Evolutionary conservation across 306 rosid genomes (phyloP), one percentile per base, ranked within the genome.

Genomic region (Fragaria iinumae): DNA sequence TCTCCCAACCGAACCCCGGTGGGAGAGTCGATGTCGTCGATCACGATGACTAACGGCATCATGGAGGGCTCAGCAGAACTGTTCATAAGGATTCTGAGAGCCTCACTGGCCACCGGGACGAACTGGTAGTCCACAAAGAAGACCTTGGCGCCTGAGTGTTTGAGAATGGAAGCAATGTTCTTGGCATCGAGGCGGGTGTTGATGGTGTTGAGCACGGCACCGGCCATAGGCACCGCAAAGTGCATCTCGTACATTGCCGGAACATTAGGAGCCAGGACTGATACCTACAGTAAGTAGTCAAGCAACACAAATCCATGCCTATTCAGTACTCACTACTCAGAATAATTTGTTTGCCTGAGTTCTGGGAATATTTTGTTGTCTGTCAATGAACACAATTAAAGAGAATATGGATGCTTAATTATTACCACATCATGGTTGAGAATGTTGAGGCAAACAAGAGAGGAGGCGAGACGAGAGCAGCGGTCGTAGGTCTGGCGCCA

Each of bases 231-330:
- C 59, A 92, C 97, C 0, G 96, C 97, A 23, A 95, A 95, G 77
- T 95, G 98, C 97, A 95, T 92, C 93, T 95, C 98, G 45, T 92
- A 95, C 95, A 87, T 76, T 50, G 98, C 98, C 34, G 98, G 98
- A 62, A 92, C 77, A 72, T 94, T 94, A 0, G 98, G 98, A 0
- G 98, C 98, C 73, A 95, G 21, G 32, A 94, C 92, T 0, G 98
- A 94, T 0, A 92, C 96, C 98, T 93, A 80, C 0, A 48, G 21
- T 5, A n/a, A 32, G 34, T 32, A 20, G 14, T 9, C 65, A 11
- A 59, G 32, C 36, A 59, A 55, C 34, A 57, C 62, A 4, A 18
- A 20, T 1, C 7, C 16, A 32, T 32, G 34, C 32, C 41, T 39
- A 39, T 9, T 39, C 71, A 10, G 29, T n/a, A 39, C 34, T 39